Conservation (phyloP, 1,284 basidiomycete genomes). For the Ustilago tritici region DNA sequence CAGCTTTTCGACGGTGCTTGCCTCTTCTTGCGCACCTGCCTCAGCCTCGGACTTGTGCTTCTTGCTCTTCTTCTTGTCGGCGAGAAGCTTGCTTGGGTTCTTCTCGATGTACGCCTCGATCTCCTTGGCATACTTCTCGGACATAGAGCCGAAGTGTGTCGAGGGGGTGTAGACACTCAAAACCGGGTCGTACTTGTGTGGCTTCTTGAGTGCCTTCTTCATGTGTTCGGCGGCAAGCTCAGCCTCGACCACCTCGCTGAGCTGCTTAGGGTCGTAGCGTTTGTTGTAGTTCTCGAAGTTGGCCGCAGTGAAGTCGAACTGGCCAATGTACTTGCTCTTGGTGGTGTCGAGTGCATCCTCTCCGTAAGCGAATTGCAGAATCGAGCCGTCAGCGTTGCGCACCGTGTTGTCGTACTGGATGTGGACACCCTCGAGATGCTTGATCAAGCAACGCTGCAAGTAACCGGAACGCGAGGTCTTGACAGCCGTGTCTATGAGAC, state of each 20-base stretch:
- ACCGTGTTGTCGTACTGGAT: conserved; percentile 99
- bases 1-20: conserved; percentile 66
- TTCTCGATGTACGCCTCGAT: conserved; percentile 83
- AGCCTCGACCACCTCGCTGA: conserved; percentile 77
- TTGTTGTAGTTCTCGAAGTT: conserved; percentile 86
- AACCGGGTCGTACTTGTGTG: conserved; percentile 81
- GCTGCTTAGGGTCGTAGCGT: conserved; percentile 75
- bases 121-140: conserved; percentile 88
- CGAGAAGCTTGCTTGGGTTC: conserved; percentile 82
- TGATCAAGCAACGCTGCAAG: conserved; percentile 96
- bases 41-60: conserved; percentile 65
- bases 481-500: conserved; percentile 98
- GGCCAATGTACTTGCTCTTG: conserved; percentile 76
- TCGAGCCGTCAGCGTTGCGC: conserved; percentile 89
- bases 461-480: conserved; percentile 99
- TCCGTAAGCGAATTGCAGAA: conserved; percentile 97
- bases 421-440: conserved; percentile 94
- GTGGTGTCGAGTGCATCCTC: conserved; percentile 97
- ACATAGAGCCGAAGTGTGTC: conserved; percentile 87
- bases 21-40: conserved; percentile 59
- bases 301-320: conserved; percentile 92
- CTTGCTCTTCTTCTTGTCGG: conserved; percentile 74
- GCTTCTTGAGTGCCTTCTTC: conserved; percentile 89
- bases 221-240: conserved; percentile 80
- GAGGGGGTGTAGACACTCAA: conserved; percentile 84